Base-by-base conservation (phyloP, 1,284 basidiomycete genomes). In the Sanghuangporus baumii region DNA sequence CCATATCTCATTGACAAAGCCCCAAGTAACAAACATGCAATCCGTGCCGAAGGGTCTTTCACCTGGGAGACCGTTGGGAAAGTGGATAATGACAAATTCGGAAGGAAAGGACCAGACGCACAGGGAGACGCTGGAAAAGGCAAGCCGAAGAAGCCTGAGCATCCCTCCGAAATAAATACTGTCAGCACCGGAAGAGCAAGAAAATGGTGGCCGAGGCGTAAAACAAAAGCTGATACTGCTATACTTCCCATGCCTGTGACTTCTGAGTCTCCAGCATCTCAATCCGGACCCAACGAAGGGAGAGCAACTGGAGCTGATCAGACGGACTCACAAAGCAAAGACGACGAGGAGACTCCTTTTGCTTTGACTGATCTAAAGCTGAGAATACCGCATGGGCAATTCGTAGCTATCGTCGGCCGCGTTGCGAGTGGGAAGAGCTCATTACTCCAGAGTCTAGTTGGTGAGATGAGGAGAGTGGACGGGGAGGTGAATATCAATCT, bases 401-500 rank as follows among this genome's bases (percentile, higher is more conserved):
- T 91, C 40, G 82, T 88, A 2, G 89, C 85, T 0, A 83, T 93
- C 56, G 88, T 93, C 14, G 89, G 90, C 7, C 76, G 80, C 2
- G 85, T 91, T 46, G 90, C 89, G 0, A 86, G 83, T 12, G 89
- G 89, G 31, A 91, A 91, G 83, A 85, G 82, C 57, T 88, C 87
- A 0, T 71, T 90, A 36, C 73, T 91, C 7, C 87, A 90, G 69
- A 85, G 84, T 2, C 71, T 92, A 56, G 85, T 94, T 60, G 91
- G 91, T 12, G 91, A 94, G 72, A 93, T 94, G 90, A 78, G 84
- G 47, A 81, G 81, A 68, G 79, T 78, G 2, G 68, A 76, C 3
- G 91, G 91, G 5, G 71, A 76, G 71, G 83, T 83, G 67, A 11
- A 26, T 37, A 9, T 16, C 20, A 6, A n/a, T 16, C 12, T 38